Evolutionary conservation across 2,329 filamentous ascomycete genomes (phyloP).

Genomic region (Colletotrichum phormii): DNA sequence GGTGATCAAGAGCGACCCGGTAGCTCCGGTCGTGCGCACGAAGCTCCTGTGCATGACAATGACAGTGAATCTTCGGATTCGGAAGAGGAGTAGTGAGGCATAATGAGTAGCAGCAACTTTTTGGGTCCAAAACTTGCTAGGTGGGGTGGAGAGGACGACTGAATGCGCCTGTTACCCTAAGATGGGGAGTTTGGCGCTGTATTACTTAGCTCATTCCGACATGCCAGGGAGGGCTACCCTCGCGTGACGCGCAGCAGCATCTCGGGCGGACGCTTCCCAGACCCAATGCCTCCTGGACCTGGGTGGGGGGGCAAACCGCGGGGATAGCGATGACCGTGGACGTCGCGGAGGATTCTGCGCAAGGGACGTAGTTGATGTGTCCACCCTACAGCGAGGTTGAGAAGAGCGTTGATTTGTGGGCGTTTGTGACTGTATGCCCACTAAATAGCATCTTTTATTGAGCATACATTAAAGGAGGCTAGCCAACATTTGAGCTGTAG

Average conservation of each 20-base stretch:
- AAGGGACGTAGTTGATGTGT: no score
- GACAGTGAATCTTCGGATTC: slow-evolving; percentile 57
- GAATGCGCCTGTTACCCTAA: neutral
- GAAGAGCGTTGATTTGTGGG: slow-evolving; percentile 18
- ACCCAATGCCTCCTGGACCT: neutral
- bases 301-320: neutral
- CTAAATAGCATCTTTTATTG: slow-evolving; percentile 23
- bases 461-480: neutral
- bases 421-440: slow-evolving; percentile 10
- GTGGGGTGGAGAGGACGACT: neutral
- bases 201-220: neutral
- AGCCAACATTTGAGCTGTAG: slow-evolving; percentile 29
- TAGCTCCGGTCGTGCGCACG: slow-evolving; percentile 31
- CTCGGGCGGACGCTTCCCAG: no score
- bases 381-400: neutral
- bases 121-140: neutral
- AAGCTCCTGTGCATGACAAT: slow-evolving; percentile 39
- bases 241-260: neutral
- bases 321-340: neutral
- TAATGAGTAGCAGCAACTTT: neutral
- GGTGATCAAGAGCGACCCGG: slow-evolving; percentile 48
- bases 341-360: neutral
- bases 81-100: slow-evolving; percentile 53
- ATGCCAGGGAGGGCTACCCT: neutral
- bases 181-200: neutral